Conservation (phyloP, 176 grass and related monocot genomes). For the Oryza rufipogon region DNA sequence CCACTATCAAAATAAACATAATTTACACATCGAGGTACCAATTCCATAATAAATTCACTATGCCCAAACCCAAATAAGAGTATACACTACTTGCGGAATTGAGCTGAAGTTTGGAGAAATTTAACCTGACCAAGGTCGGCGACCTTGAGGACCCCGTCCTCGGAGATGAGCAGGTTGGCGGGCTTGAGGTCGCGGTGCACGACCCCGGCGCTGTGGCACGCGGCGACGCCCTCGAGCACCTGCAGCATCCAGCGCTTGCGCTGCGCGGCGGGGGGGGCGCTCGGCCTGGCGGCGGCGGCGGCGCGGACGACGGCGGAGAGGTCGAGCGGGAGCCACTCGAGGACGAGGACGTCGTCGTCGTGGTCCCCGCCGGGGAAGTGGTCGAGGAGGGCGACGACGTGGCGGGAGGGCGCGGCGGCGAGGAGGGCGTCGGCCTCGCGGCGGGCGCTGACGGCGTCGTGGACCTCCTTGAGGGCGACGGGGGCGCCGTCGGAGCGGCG, state of each 20-base stretch:
- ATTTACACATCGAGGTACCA: neutral
- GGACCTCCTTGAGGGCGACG: conserved; percentile 92
- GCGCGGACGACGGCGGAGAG: conserved; percentile 58
- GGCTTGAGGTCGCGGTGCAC: conserved; percentile 94
- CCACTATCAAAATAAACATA: neutral
- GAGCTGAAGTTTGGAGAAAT: neutral
- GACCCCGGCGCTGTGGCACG: conserved; percentile 69
- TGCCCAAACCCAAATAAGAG: conserved; percentile 1
- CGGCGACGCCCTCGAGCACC: conserved; percentile 72
- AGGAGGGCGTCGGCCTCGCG: conserved; percentile 84
- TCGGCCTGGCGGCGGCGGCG: neutral
- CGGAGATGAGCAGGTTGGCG: conserved; percentile 84
- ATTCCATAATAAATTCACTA: neutral
- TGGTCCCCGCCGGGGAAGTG: conserved; percentile 71
- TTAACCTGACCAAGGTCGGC: conserved; percentile 95
- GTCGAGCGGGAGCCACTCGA: conserved; percentile 84
- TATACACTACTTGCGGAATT: neutral
- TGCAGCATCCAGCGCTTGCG: conserved; percentile 89
- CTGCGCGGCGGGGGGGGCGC: conserved; percentile 48
- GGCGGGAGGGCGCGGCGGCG: conserved; percentile 40
- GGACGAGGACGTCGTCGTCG: conserved; percentile 86
- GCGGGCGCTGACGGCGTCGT: conserved; percentile 79
- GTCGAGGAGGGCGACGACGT: conserved; percentile 78
- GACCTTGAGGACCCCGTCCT: conserved; percentile 73
- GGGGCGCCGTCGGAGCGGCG: conserved; percentile 74